A percentile compares a stretch with the other conserved stretches of the same genome.
phyloP scores from a whole-genome alignment of 345 rosid genomes.

The Camelina neglecta region DNA sequence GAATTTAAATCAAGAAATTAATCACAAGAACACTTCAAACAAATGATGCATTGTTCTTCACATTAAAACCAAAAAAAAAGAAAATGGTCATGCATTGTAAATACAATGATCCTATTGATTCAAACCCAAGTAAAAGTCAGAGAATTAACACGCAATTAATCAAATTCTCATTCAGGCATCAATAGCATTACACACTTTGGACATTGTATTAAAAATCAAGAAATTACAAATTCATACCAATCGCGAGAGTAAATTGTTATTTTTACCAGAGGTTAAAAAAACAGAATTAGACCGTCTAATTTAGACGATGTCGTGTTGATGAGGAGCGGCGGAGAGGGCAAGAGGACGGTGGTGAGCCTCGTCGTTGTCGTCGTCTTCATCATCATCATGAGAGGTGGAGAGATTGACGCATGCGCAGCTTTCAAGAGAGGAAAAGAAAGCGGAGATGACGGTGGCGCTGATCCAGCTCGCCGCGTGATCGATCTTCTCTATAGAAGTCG shows the following conservation, averaged over 20 bases:
- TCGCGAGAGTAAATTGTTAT: not conserved
- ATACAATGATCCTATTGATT: not conserved
- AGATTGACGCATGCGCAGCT: conserved; percentile 83
- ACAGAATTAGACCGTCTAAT: conserved; percentile 26
- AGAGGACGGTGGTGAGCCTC: conserved; percentile 61
- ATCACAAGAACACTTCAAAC: not conserved
- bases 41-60: not conserved
- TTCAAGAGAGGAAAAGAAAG: conserved; percentile 82
- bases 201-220: not conserved
- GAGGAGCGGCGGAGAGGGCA: conserved; percentile 44
- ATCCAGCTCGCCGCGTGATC: conserved; percentile 65
- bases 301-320: conserved; percentile 39
- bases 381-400: conserved; percentile 64
- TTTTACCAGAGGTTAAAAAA: conserved; percentile 12
- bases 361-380: conserved; percentile 47
- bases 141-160: not conserved
- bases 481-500: conserved; percentile 51
- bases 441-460: conserved; percentile 65
- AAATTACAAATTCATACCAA: conserved; percentile 8
- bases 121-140: no score
- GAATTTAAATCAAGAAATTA: not conserved
- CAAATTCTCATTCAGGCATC: not conserved
- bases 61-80: no score
- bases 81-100: not conserved
- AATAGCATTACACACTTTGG: not conserved